phyloP scores from a whole-genome alignment of 2,329 filamentous ascomycete genomes.

The Trichoderma hamatum region DNA sequence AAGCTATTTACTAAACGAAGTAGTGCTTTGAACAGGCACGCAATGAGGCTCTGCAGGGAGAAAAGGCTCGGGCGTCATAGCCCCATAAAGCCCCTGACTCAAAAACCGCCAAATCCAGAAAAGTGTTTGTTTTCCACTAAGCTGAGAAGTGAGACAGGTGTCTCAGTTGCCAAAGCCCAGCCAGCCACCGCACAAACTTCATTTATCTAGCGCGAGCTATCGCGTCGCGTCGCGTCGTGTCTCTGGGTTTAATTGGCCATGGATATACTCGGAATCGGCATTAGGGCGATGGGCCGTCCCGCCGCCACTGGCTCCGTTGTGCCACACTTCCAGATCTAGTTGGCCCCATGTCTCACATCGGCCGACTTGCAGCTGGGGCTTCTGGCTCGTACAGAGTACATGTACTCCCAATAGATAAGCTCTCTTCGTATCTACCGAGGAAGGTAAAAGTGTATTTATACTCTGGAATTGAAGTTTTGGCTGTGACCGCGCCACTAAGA shows the following conservation, averaged over 20 bases:
- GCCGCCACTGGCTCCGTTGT: not conserved
- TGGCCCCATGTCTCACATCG: not conserved
- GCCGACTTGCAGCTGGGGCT: not conserved
- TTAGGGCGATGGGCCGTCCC: not conserved
- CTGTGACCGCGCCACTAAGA: not conserved
- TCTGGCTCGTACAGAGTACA: no score
- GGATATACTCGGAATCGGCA: not conserved
- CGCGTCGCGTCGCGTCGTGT: not conserved
- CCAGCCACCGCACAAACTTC: not conserved
- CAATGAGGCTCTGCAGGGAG: not conserved
- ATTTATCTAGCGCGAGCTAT: not conserved
- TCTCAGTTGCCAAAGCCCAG: not conserved
- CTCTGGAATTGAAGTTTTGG: not conserved
- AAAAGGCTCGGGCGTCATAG: not conserved
- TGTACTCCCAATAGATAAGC: not conserved
- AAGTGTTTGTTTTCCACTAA: not conserved
- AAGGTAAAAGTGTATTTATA: not conserved
- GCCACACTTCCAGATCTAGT: not conserved
- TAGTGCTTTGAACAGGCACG: not conserved
- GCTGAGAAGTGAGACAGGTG: not conserved
- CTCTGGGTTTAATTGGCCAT: not conserved
- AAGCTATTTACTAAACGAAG: not conserved
- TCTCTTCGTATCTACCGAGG: not conserved
- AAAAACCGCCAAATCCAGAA: not conserved
- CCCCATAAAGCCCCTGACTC: not conserved